Percentiles rank a stretch among this genome's conserved stretches.
phyloP scores from a whole-genome alignment of 2,329 filamentous ascomycete genomes.

The Talaromyces albobiverticillius region DNA sequence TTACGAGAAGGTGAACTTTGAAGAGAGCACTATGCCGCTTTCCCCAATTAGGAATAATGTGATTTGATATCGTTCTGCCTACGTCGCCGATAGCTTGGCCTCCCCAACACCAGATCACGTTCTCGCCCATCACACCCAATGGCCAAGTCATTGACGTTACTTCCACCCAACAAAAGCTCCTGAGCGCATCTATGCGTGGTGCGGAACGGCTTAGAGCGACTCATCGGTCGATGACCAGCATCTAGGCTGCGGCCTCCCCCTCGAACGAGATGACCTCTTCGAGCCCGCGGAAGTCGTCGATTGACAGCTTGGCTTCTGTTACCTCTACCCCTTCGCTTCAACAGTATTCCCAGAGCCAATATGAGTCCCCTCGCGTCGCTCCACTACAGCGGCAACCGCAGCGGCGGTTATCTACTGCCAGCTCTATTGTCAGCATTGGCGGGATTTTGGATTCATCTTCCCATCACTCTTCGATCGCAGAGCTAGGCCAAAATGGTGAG shows the following conservation, averaged over 20 bases:
- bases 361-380: slow-evolving; percentile 35
- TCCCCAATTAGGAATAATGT: slow-evolving; percentile 14
- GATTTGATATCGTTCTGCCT: slow-evolving; percentile 1
- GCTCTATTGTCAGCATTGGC: slow-evolving; percentile 83
- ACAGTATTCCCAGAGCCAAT: slow-evolving; percentile 44
- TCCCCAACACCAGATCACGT: not conserved
- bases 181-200: not conserved
- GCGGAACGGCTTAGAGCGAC: not conserved
- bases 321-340: slow-evolving; percentile 51
- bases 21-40: not conserved
- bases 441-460: slow-evolving; percentile 71
- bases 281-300: slow-evolving; percentile 63
- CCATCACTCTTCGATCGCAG: slow-evolving; percentile 59
- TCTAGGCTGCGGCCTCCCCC: slow-evolving; percentile 14
- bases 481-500: slow-evolving; percentile 79
- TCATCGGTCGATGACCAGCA: slow-evolving; percentile 9
- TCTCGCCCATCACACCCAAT: not conserved
- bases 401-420: slow-evolving; percentile 77
- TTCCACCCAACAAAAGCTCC: not conserved
- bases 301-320: slow-evolving; percentile 61
- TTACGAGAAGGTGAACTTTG: no score
- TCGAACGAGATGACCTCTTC: slow-evolving; percentile 58
- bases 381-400: slow-evolving; percentile 33
- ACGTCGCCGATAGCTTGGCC: slow-evolving; percentile 13
- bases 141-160: not conserved